Evolutionary conservation across 345 rosid species (phyloP).

Genomic region (Linum usitatissimum): DNA sequence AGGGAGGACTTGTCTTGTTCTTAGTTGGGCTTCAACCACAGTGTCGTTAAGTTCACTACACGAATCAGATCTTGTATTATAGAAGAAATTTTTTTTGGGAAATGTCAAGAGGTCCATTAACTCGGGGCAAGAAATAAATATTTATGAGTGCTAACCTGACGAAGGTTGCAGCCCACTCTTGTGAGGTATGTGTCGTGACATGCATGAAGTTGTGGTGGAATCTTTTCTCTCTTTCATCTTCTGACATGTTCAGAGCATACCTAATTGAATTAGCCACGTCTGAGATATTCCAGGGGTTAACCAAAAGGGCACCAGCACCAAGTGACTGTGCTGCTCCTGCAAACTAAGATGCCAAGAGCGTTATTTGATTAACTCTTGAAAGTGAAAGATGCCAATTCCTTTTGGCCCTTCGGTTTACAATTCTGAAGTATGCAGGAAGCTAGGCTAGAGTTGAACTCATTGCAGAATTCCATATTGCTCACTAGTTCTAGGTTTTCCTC

Average conservation of each 20-base stretch:
- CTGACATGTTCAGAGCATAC: constrained; percentile 48
- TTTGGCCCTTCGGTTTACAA: too few relatives aligned
- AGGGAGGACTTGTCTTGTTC: constrained; percentile 43
- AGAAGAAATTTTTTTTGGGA: not conserved
- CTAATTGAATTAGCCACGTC: constrained; percentile 50
- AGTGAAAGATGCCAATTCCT: too few relatives aligned
- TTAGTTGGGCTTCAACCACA: constrained; percentile 44
- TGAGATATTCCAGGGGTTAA: constrained; percentile 50
- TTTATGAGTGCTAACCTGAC: constrained; percentile 28
- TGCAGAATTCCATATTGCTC: too few relatives aligned
- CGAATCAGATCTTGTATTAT: not conserved
- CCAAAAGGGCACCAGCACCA: constrained; percentile 52
- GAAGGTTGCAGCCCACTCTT: constrained; percentile 62
- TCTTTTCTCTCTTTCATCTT: constrained; percentile 48
- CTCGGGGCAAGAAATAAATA: not conserved
- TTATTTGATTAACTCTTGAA: not conserved
- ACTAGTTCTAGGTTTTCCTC: too few relatives aligned
- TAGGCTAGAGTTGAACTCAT: too few relatives aligned
- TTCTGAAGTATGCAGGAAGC: too few relatives aligned
- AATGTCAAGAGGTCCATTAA: not conserved
- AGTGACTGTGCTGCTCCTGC: constrained; percentile 65
- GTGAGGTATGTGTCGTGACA: constrained; percentile 54
- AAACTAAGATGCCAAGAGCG: constrained; percentile 27
- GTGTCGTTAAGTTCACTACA: constrained; percentile 55
- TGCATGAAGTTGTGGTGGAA: constrained; percentile 46